These are phyloP conservation scores for Cladosporium colombiae DNA, from an alignment of 2,329 filamentous ascomycete species.

Conservation along the genomic window DNA sequence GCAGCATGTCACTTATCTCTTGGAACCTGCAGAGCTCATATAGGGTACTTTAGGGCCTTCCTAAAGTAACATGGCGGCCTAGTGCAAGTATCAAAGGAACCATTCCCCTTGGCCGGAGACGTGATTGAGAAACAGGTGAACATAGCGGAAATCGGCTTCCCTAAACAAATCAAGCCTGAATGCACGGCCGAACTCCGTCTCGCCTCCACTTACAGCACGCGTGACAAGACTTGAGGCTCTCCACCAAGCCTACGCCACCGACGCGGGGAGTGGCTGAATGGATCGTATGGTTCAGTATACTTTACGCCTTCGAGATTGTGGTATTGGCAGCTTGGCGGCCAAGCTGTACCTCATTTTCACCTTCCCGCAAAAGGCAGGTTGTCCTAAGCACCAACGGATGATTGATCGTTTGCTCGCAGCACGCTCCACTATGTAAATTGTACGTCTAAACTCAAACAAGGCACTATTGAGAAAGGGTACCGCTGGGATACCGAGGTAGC, in stretches of 20 bases:
- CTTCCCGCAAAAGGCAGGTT: constrained; percentile 13
- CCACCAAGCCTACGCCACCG: neutral
- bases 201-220: constrained; percentile 4
- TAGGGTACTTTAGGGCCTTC: constrained; percentile 2
- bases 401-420: neutral
- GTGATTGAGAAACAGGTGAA: neutral
- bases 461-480: neutral
- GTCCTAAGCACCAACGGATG: neutral
- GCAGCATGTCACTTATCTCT: constrained; percentile 13
- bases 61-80: constrained; percentile 9
- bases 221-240: constrained; percentile 19
- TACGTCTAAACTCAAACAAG: neutral
- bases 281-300: neutral
- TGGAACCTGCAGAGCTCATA: constrained; percentile 4
- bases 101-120: neutral
- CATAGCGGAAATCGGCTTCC: neutral
- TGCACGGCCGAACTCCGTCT: constrained; percentile 2
- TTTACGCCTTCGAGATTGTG: neutral
- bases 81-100: neutral
- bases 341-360: constrained; percentile 4
- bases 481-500: neutral
- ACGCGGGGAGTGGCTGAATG: neutral
- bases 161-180: neutral
- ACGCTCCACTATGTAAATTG: neutral
- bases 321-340: constrained; percentile 18